A percentile compares a stretch with the other conserved stretches of the same genome.
Evolutionary conservation across 441 rosid species (phyloP).

Genomic region (Biscutella auriculata): DNA sequence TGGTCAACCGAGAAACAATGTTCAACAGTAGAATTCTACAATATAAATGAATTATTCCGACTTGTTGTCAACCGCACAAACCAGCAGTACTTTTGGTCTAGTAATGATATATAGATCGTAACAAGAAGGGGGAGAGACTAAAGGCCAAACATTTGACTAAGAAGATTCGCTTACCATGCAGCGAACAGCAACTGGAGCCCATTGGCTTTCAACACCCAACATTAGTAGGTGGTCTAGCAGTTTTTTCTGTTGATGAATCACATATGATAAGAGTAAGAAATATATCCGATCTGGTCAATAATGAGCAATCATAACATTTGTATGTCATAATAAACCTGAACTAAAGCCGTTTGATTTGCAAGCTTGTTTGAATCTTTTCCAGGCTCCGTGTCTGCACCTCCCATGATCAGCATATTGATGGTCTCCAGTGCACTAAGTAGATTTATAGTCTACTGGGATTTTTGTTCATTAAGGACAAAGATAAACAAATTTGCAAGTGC

Average conservation of each 20-base stretch:
- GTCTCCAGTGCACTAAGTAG: conserved; percentile 79
- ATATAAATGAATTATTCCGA: neutral
- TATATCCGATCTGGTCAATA: neutral
- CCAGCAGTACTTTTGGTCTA: neutral
- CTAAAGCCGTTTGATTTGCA: conserved; percentile 71
- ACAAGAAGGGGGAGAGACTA: neutral
- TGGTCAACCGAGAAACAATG: conserved; percentile 2
- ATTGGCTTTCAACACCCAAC: conserved; percentile 91
- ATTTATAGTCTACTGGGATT: conserved; percentile 91
- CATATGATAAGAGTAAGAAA: conserved; percentile 18
- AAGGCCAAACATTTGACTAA: neutral
- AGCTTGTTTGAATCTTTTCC: conserved; percentile 65
- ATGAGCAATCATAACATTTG: neutral
- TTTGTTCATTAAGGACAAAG: conserved; percentile 30
- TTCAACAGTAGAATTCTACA: neutral
- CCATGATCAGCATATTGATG: conserved; percentile 62
- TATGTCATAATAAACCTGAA: conserved; percentile 51
- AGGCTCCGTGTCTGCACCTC: conserved; percentile 56
- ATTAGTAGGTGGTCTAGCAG: conserved; percentile 69
- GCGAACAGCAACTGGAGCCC: conserved; percentile 89
- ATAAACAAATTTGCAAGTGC: conserved; percentile 33
- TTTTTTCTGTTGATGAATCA: conserved; percentile 43
- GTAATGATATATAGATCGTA: neutral
- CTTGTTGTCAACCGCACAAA: neutral
- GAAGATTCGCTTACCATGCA: conserved; percentile 49